Evolutionary conservation across 140 eudicot species (phyloP), one percentile per base, ranked within the genome.

Genomic region (Cichorium intybus): DNA sequence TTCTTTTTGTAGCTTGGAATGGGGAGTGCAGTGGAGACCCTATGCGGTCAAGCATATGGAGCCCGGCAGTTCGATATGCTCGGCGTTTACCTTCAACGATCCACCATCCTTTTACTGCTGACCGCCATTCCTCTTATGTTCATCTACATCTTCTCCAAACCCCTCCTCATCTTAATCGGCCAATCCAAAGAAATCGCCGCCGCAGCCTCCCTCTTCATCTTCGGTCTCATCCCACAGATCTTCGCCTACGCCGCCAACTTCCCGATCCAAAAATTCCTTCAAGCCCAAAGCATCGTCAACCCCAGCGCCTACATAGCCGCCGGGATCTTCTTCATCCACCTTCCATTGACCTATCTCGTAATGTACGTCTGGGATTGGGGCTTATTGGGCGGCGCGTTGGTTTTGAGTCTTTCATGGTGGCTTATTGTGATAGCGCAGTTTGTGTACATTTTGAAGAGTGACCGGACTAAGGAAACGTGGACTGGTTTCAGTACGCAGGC

Each of bases 21-120:
- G 85, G 85, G 85, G 27, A 80, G 85, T 54, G 85, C 85, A 11
- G 85, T 70, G 24, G 85, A 80, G 35, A 80, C 85, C 1, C 52
- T 80, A n/a, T 80, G 85, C 33, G 85, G 85, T 10, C 85, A 80
- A 68, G 85, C 85, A 23, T 80, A 64, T 26, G 85, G 85, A 0
- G 85, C 85, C 0, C 52, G 31, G 29, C 60, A 78, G 24, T 75
- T 57, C 62, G 78, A 59, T 2, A 64, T 80, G 81, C 78, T 80
- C 4, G 85, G 85, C 10, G 55, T 75, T 16, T 80, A 80, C 62
- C 73, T 80, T 20, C 85, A 80, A 54, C 63, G 85, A 51, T 77
- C 85, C 35, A 80, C 81, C 34, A 62, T 72, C 37, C 65, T 72
- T 31, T 51, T 72, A 4, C 29, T 45, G 43, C 47, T 31, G 12